A percentile compares a stretch with the other conserved stretches of the same genome.
phyloP scores from a whole-genome alignment of 768 basidiomycete species.

The Boletus vermiculosoides region DNA sequence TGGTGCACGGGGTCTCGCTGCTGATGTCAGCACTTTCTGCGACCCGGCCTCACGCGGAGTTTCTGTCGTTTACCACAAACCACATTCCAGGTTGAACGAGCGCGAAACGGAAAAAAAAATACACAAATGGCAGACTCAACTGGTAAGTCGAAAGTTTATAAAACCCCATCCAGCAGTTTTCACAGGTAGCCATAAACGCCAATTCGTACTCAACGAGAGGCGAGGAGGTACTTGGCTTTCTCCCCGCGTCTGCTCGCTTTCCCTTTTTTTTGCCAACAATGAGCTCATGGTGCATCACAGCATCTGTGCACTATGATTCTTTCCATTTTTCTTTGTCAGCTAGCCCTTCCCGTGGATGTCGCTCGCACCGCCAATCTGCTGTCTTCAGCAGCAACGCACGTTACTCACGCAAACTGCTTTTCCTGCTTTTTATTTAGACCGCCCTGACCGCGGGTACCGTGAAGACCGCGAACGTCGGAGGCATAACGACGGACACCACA shows the following conservation, averaged over 20 bases:
- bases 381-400: conserved; percentile 39
- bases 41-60: conserved; percentile 10
- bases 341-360: conserved; percentile 54
- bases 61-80: conserved; percentile 24
- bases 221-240: conserved; percentile 37
- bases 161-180: conserved; percentile 22
- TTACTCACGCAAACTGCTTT: conserved; percentile 54
- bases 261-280: conserved; percentile 44
- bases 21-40: conserved; percentile 27
- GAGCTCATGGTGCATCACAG: conserved; percentile 63
- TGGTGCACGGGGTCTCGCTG: conserved; percentile 22
- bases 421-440: conserved; percentile 49
- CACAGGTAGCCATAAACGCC: conserved; percentile 29
- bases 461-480: conserved; percentile 65
- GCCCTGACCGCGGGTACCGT: conserved; percentile 53
- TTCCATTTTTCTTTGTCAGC: conserved; percentile 43
- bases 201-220: conserved; percentile 31
- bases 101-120: conserved; percentile 18
- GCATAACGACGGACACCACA: conserved; percentile 54
- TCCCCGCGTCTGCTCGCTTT: conserved; percentile 32
- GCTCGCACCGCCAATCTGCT: conserved; percentile 42
- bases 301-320: conserved; percentile 45
- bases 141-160: conserved; percentile 45
- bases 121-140: conserved; percentile 48
- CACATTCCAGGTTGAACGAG: conserved; percentile 20